Evolutionary conservation across 176 grass and related monocot genomes (phyloP), one percentile per base, ranked within the genome.

Genomic region (Carex pumila): DNA sequence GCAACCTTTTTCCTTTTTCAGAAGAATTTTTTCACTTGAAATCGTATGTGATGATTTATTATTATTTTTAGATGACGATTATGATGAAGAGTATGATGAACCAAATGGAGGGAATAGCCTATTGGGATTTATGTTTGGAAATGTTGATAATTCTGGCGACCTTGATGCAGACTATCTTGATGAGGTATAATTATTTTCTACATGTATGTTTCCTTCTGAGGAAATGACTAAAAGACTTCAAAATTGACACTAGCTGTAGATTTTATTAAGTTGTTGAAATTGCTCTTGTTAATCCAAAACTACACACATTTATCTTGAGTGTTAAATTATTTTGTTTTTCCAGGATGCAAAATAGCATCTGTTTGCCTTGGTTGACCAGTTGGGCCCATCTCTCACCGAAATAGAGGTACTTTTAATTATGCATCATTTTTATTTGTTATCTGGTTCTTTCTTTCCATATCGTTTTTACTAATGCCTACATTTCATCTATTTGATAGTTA

Each of bases 321-420:
- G 55, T 81, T 81, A 34, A 68, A 60, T 79, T 71, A 80, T 61
- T 75, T 85, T 18, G 43, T 13, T 87, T 70, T 71, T 77, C 15
- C 84, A 98, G 93, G 96, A 98, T 93, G 96, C 96, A 59, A 98
- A 98, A 87, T 93, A 98, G 31, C 92, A 98, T 82, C 96, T 98
- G 81, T 90, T 91, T 93, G 96, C 96, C 39, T 87, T 98, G 71
- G 96, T 86, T 80, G 91, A 95, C 85, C 92, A 98, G 88, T 90
- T 98, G 86, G 96, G 96, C 32, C 60, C 96, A 79, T 98, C 96
- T 69, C 76, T 98, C 72, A 89, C 89, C 37, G 96, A 93, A 83
- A 98, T 98, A 88, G 96, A 94, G 74, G 96, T 98, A 92, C 77
- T 89, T 45, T 45, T 88, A 76, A 69, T 61, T 15, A 79, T 79